Evolutionary conservation across 805 yeast species (phyloP).

Genomic region (Lachancea sp.): DNA sequence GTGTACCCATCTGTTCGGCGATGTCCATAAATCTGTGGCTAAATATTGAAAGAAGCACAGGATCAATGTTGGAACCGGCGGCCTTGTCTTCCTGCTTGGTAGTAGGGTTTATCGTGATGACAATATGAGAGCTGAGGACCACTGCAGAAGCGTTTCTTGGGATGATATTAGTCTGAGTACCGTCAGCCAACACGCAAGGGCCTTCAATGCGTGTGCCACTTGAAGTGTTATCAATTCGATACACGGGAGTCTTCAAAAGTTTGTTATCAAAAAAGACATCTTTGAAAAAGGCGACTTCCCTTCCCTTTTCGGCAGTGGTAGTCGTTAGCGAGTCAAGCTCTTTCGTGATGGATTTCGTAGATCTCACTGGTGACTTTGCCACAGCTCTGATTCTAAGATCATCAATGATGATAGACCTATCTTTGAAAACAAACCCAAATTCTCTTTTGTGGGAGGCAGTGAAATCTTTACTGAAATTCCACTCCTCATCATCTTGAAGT

Average conservation of each 20-base stretch:
- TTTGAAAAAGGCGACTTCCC: conserved; percentile 34
- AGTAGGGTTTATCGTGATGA: conserved; percentile 18
- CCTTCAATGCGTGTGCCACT: conserved; percentile 53
- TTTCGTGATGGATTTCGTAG: conserved; percentile 32
- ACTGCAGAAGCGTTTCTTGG: conserved; percentile 39
- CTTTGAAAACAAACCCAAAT: conserved; percentile 61
- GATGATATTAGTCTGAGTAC: conserved; percentile 72
- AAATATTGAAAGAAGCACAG: conserved; percentile 67
- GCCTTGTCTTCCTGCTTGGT: conserved; percentile 10
- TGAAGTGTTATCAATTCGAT: conserved; percentile 44
- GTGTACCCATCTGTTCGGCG: conserved; percentile 85
- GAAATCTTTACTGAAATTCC: conserved; percentile 42
- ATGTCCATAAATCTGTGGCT: conserved; percentile 84
- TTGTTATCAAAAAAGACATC: conserved; percentile 52
- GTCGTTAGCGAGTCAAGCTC: conserved; percentile 39
- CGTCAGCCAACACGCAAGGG: conserved; percentile 74
- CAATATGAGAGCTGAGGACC: conserved; percentile 39
- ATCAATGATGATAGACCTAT: conserved; percentile 56
- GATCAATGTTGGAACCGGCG: conserved; percentile 33
- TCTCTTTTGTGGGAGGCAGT: conserved; percentile 49
- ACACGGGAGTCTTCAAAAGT: conserved; percentile 48
- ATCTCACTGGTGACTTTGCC: conserved; percentile 48
- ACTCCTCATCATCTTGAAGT: conserved; percentile 21
- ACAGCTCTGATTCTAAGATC: conserved; percentile 70
- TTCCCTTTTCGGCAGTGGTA: conserved; percentile 20